Base-by-base conservation (phyloP, 805 yeast genomes). In the Priceomyces medius region DNA sequence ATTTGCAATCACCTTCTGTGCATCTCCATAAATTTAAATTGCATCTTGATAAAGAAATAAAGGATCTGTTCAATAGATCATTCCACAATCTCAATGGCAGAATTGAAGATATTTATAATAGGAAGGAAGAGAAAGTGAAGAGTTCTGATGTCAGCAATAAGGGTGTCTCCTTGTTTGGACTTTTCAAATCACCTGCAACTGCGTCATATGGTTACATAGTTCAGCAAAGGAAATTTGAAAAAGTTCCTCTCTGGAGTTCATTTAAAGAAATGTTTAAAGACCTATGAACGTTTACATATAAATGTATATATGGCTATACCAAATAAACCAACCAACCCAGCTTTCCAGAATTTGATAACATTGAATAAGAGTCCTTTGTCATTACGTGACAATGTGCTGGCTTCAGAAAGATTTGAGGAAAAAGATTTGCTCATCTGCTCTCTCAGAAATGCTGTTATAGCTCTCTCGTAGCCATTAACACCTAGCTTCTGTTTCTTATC, bases 381-480 rank as follows among this genome's bases (percentile, higher is more conserved):
- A 36, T 40, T 35, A 42, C 35, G 26, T 7, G 35, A 21, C 3
- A 33, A 12, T 16, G 28, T 10, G 13, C 33, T 32, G 10, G n/a
- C 20, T 23, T 43, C 35, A 24, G 24, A 21, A 26, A 59, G 45
- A 40, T 54, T 55, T 3, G 41, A 38, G 37, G 43, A 38, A 42
- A 69, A 64, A 26, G 59, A 55, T 35, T 49, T 35, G 29, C 72
- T 68, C 74, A 76, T 69, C 34, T 74, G 62, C n/a, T 60, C 64
- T 42, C 78, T 59, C 27, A 77, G 71, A 43, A 78, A 78, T 2
- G 61, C 47, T 5, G 56, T 47, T 3, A 61, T 46, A 2, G 71
- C 77, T 36, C 78, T 53, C 3, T 50, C 33, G 29, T 54, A 44
- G 3, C 75, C 76, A 40, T 68, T 68, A 12, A 56, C 44, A 24